Percentiles rank a stretch among this genome's conserved stretches.
These are phyloP conservation scores for Raphanus sativus DNA, from an alignment of 345 rosid species.

Conservation along the genomic window DNA sequence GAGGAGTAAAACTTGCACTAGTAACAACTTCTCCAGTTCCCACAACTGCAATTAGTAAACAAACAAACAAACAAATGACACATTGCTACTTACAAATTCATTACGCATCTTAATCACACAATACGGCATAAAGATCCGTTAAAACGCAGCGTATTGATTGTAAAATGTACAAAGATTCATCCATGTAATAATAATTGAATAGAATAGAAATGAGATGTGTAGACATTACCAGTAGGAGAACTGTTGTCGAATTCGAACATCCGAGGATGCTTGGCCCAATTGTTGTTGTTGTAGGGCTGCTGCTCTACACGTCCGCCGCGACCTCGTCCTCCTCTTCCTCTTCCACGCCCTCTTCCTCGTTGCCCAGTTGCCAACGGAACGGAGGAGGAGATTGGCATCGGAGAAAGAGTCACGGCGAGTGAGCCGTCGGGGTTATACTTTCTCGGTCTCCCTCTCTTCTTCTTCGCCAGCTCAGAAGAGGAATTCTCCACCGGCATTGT, in stretches of 20 bases:
- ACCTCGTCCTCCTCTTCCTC: slow-evolving; percentile 70
- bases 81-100: too few relatives aligned
- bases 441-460: slow-evolving; percentile 92
- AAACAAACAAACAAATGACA: neutral
- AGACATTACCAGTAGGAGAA: slow-evolving; percentile 61
- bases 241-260: slow-evolving; percentile 49
- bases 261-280: slow-evolving; percentile 56
- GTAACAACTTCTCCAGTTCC: slow-evolving; percentile 49
- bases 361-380: slow-evolving; percentile 63
- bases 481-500: slow-evolving; percentile 38
- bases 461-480: slow-evolving; percentile 48
- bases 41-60: slow-evolving; percentile 45
- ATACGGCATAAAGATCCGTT: slow-evolving; percentile 8
- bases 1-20: slow-evolving; percentile 78
- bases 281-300: slow-evolving; percentile 10
- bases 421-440: slow-evolving; percentile 76
- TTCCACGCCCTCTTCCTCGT: slow-evolving; percentile 57
- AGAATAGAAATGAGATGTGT: neutral
- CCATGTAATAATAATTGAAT: neutral
- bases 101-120: slow-evolving; percentile 1
- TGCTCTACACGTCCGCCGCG: slow-evolving; percentile 52
- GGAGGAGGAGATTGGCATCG: slow-evolving; percentile 88
- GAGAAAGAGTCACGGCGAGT: slow-evolving; percentile 58
- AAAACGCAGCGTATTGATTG: slow-evolving; percentile 3
- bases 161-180: neutral